Percentiles rank a stretch among this genome's conserved stretches.
phyloP scores from a whole-genome alignment of 2,329 filamentous ascomycete genomes.

The Stenocarpella maydis region DNA sequence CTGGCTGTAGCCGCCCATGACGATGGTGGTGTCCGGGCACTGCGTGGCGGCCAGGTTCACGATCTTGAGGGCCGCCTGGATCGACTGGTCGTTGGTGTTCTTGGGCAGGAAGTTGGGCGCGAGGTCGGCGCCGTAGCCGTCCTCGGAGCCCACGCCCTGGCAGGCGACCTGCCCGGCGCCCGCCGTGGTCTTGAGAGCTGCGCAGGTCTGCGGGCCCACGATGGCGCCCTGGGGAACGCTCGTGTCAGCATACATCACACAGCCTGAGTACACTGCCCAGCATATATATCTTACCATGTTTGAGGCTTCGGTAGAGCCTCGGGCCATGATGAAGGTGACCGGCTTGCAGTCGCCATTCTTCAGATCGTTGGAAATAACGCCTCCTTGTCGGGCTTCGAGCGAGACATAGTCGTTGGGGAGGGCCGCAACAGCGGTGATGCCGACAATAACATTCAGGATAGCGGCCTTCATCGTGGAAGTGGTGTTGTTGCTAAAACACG shows the following conservation, averaged over 20 bases:
- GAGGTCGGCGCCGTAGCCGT: constrained; percentile 43
- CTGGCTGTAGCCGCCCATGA: constrained; percentile 44
- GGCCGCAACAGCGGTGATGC: constrained; percentile 27
- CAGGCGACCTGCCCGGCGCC: constrained; percentile 43
- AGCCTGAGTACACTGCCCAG: background rate
- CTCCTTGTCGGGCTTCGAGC: constrained; percentile 28
- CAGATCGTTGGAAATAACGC: constrained; percentile 32
- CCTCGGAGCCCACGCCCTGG: constrained; percentile 44
- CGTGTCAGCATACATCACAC: background rate
- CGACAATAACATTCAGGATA: constrained; percentile 27
- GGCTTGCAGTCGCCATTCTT: constrained; percentile 41
- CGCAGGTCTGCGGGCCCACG: constrained; percentile 43
- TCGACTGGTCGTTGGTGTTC: constrained; percentile 42
- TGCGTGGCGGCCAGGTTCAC: constrained; percentile 42
- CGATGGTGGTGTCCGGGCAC: constrained; percentile 45
- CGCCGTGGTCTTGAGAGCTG: constrained; percentile 39
- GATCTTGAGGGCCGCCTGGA: constrained; percentile 42
- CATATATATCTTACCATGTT: constrained; percentile 42
- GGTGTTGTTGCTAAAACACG: background rate
- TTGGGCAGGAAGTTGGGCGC: constrained; percentile 42
- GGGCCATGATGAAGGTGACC: constrained; percentile 47
- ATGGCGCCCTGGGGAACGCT: constrained; percentile 40
- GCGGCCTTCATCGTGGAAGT: constrained; percentile 32
- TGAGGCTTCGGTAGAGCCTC: constrained; percentile 45
- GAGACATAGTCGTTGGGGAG: constrained; percentile 27